Percentiles rank a stretch among this genome's conserved stretches.
Conservation (phyloP, 192 early-diverging fungal genomes). For the Coemansia aciculifera region DNA sequence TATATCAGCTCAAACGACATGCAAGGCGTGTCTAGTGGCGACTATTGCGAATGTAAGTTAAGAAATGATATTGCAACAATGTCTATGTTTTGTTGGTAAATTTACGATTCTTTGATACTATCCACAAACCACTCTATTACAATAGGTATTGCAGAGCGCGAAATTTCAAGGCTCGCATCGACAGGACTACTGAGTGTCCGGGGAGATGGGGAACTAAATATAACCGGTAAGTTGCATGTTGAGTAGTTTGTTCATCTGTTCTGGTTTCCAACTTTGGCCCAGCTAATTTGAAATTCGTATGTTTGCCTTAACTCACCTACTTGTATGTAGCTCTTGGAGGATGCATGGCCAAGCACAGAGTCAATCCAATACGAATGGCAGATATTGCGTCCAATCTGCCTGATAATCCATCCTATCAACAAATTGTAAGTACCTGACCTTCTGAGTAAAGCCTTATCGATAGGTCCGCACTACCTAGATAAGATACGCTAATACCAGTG, state of each 20-base stretch:
- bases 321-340: conserved; percentile 24
- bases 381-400: conserved; percentile 14
- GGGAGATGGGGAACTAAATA: neutral
- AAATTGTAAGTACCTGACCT: conserved; percentile 29
- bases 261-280: neutral
- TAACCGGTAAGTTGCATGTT: conserved; percentile 3
- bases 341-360: conserved; percentile 34
- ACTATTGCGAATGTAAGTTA: conserved; percentile 17
- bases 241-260: neutral
- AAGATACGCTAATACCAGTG: neutral
- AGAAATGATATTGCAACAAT: neutral
- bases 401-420: conserved; percentile 13
- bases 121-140: neutral
- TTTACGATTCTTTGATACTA: neutral
- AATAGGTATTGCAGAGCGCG: conserved; percentile 8
- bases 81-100: neutral
- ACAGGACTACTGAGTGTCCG: conserved; percentile 1
- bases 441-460: neutral
- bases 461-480: neutral
- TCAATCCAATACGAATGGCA: conserved; percentile 33
- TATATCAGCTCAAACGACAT: conserved; percentile 14
- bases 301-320: neutral
- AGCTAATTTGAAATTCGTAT: neutral
- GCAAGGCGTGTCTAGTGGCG: neutral
- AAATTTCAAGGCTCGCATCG: neutral